Conservation (phyloP, 768 basidiomycete genomes). For the Boletus insuetus region DNA sequence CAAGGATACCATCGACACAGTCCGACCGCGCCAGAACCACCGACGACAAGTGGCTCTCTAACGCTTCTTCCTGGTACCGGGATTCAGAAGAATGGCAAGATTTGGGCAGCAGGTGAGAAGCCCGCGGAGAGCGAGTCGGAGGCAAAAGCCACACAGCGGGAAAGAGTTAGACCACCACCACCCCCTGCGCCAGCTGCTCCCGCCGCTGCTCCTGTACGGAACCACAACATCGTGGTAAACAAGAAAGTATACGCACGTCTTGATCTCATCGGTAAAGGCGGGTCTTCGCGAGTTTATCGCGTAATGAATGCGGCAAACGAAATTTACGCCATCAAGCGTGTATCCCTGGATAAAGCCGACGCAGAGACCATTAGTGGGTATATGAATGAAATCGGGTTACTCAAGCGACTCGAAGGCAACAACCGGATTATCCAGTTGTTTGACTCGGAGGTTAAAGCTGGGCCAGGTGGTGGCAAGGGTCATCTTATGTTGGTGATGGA, state of each 20-base stretch:
- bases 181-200: conserved; percentile 28
- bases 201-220: conserved; percentile 32
- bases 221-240: conserved; percentile 49
- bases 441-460: conserved; percentile 79
- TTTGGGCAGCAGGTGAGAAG: conserved; percentile 48
- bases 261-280: conserved; percentile 89
- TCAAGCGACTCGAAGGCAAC: conserved; percentile 94
- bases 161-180: conserved; percentile 32
- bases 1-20: conserved; percentile 57
- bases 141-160: conserved; percentile 25
- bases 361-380: conserved; percentile 87
- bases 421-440: conserved; percentile 87
- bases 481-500: conserved; percentile 91
- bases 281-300: conserved; percentile 93
- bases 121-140: conserved; percentile 37
- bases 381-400: conserved; percentile 92
- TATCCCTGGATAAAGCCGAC: conserved; percentile 86
- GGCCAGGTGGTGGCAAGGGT: conserved; percentile 66
- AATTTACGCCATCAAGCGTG: conserved; percentile 89
- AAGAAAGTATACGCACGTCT: conserved; percentile 80
- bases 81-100: conserved; percentile 34
- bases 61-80: conserved; percentile 16
- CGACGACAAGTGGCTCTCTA: conserved; percentile 39
- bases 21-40: conserved; percentile 64
- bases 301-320: conserved; percentile 76